Conservation (phyloP, 352 stramenopile genomes). For the Globisporangium polare region DNA sequence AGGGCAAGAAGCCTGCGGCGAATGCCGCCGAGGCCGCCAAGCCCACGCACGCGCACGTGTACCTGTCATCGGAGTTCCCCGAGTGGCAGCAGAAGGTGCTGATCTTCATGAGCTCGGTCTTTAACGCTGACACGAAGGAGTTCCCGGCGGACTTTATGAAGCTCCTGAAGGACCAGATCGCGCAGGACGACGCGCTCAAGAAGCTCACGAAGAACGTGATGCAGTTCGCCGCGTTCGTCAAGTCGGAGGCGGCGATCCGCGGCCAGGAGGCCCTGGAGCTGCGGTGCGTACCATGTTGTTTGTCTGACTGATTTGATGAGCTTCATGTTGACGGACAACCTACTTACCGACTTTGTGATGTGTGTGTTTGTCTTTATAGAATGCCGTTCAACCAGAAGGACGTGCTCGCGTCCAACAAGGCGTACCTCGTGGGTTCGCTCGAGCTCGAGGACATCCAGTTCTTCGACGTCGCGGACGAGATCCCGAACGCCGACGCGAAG, state of each 20-base stretch:
- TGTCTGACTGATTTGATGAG: conserved; percentile 10
- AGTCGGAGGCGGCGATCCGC: conserved; percentile 90
- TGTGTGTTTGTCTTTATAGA: conserved; percentile 25
- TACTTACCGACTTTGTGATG: background rate
- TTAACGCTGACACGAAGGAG: conserved; percentile 52
- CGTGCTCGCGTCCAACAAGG: conserved; percentile 89
- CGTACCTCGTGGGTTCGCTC: conserved; percentile 88
- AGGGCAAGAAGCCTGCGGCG: conserved; percentile 89
- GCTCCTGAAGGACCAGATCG: conserved; percentile 74
- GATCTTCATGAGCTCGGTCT: conserved; percentile 70
- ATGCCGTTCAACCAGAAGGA: conserved; percentile 95
- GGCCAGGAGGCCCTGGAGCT: conserved; percentile 92
- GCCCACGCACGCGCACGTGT: conserved; percentile 82
- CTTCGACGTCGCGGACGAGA: conserved; percentile 71
- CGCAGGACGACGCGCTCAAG: conserved; percentile 77
- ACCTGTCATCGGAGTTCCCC: conserved; percentile 81
- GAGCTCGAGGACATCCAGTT: conserved; percentile 88
- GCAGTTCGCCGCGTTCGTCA: conserved; percentile 97
- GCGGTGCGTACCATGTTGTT: conserved; percentile 33
- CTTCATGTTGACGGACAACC: background rate
- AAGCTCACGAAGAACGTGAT: conserved; percentile 94
- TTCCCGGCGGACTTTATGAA: conserved; percentile 88
- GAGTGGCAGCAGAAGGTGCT: conserved; percentile 86
- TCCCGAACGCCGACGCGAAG: conserved; percentile 72
- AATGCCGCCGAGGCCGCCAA: conserved; percentile 78